Conservation (phyloP, 441 rosid genomes). For the Kokia cookei region DNA sequence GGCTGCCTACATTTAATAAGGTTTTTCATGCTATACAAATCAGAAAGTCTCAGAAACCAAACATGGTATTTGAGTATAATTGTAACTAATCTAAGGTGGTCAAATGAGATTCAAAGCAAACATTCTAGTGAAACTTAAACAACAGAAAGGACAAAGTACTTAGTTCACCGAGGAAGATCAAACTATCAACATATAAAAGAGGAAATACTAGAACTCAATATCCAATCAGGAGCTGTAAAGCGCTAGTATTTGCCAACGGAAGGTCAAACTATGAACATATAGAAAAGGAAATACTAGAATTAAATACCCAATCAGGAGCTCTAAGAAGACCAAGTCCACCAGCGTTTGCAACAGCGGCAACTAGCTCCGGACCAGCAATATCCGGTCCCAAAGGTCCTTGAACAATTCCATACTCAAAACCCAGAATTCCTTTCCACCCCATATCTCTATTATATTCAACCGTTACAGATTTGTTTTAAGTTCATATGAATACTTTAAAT, state of each 20-base stretch:
- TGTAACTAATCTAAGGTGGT: neutral
- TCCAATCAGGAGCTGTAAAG: conserved; percentile 75
- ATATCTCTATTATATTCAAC: conserved; percentile 16
- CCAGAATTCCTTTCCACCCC: conserved; percentile 82
- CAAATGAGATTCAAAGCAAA: neutral
- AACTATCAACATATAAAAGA: neutral
- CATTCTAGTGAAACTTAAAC: neutral
- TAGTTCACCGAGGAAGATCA: neutral
- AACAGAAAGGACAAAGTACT: neutral
- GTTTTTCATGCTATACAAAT: neutral
- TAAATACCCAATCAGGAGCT: conserved; percentile 72
- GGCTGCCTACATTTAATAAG: neutral
- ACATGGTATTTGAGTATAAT: neutral
- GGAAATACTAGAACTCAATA: conserved; percentile 4
- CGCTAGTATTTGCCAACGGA: neutral
- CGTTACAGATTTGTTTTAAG: neutral
- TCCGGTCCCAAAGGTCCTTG: conserved; percentile 90
- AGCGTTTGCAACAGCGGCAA: conserved; percentile 82
- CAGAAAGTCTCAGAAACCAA: neutral
- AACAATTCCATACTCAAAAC: conserved; percentile 69
- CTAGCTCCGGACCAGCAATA: conserved; percentile 82
- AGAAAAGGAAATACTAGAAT: neutral
- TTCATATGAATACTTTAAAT: neutral
- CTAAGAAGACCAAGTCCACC: conserved; percentile 83
- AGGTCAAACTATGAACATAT: neutral